phyloP scores from a whole-genome alignment of 2,329 filamentous ascomycete genomes.

The Arthrobotrys musiformis region DNA sequence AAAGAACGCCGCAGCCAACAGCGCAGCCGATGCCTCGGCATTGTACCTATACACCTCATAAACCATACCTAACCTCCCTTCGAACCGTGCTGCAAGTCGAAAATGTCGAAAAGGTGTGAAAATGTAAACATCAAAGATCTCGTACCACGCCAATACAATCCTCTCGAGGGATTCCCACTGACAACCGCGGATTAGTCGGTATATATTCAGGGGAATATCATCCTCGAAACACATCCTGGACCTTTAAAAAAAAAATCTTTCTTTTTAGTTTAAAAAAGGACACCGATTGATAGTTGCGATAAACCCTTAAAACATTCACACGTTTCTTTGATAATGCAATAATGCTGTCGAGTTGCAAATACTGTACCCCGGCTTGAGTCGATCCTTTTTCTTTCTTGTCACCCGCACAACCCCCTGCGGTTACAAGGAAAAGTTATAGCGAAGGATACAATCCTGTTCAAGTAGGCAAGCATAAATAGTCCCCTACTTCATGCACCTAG shows the following conservation, averaged over 20 bases:
- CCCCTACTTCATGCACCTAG: background rate
- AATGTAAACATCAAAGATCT: background rate
- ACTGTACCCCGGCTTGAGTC: background rate
- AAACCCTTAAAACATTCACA: background rate
- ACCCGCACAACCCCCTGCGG: background rate
- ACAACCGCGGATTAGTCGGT: background rate
- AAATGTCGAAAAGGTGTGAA: background rate
- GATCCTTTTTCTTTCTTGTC: background rate
- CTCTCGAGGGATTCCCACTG: background rate
- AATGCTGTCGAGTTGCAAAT: background rate
- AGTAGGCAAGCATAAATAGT: background rate
- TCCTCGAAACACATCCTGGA: constrained; percentile 6
- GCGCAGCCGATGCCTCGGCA: constrained; percentile 9
- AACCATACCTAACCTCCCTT: background rate
- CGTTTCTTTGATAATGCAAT: background rate
- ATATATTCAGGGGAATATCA: background rate
- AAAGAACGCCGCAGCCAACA: constrained; percentile 4
- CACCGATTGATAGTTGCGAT: background rate
- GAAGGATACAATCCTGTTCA: background rate
- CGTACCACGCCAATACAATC: background rate
- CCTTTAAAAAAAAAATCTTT: too few species aligned
- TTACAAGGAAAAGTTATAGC: background rate
- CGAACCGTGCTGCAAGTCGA: background rate
- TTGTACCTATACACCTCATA: constrained; percentile 14
- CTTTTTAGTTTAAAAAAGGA: too few species aligned